Evolutionary conservation across 345 rosid species (phyloP).

Genomic region (Sisymbrium altissimum): DNA sequence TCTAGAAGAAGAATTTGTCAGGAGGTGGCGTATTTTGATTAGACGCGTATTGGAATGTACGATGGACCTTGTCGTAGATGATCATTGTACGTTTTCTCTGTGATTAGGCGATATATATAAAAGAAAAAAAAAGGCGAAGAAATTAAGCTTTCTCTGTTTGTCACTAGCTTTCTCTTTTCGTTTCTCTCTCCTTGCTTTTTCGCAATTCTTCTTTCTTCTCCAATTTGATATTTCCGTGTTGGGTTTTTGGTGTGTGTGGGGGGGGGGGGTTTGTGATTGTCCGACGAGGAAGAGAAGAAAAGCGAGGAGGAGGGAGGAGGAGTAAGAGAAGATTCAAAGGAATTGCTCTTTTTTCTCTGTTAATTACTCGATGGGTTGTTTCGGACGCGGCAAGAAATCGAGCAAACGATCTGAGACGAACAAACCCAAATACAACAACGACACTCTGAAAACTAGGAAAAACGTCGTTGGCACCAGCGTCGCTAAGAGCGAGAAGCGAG

Average conservation of each 20-base stretch:
- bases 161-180: slow-evolving; percentile 17
- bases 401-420: slow-evolving; percentile 39
- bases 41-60: background rate
- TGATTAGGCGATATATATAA: slow-evolving; percentile 5
- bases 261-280: slow-evolving; percentile 9
- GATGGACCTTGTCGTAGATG: background rate
- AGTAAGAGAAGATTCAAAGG: background rate
- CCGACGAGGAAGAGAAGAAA: background rate
- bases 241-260: slow-evolving; percentile 10
- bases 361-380: slow-evolving; percentile 57
- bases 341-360: background rate
- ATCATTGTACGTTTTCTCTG: slow-evolving; percentile 6
- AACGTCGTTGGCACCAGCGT: background rate
- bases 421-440: slow-evolving; percentile 11
- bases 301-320: background rate
- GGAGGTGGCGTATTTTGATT: background rate
- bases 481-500: slow-evolving; percentile 25
- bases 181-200: slow-evolving; percentile 10
- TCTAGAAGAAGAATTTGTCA: background rate
- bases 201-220: slow-evolving; percentile 30
- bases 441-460: slow-evolving; percentile 15
- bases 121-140: slow-evolving; percentile 16
- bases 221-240: slow-evolving; percentile 1
- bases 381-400: slow-evolving; percentile 46
- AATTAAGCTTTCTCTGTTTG: slow-evolving; percentile 30